Percentiles rank a stretch among this genome's conserved stretches.
phyloP scores from a whole-genome alignment of 495 filamentous ascomycete species.

The Penicillium longicatenatum region DNA sequence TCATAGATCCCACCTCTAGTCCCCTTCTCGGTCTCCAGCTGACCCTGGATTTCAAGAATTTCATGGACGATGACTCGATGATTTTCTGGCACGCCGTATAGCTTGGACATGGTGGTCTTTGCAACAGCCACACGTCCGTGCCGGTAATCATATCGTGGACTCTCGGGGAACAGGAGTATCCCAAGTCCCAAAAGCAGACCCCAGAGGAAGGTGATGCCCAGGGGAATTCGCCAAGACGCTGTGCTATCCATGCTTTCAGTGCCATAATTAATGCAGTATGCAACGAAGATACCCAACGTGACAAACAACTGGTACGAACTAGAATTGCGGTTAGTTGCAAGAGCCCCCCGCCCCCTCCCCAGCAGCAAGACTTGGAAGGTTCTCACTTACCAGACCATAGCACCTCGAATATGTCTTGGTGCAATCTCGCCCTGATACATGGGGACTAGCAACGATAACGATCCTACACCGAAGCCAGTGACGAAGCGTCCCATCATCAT shows the following conservation, averaged over 20 bases:
- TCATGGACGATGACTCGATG: conserved; percentile 65
- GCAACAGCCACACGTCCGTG: conserved; percentile 61
- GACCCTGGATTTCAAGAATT: conserved; percentile 63
- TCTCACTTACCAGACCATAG: conserved; percentile 56
- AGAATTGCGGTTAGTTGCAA: not conserved
- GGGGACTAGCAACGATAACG: conserved; percentile 66
- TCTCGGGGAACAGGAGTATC: conserved; percentile 69
- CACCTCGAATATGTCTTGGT: conserved; percentile 62
- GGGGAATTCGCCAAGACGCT: conserved; percentile 73
- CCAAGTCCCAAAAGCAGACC: conserved; percentile 68
- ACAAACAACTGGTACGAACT: conserved; percentile 79
- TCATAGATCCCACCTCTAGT: conserved; percentile 42
- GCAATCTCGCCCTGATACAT: conserved; percentile 68
- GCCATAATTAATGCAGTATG: conserved; percentile 78
- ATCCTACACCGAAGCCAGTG: conserved; percentile 66
- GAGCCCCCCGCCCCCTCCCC: no score
- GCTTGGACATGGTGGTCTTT: conserved; percentile 61
- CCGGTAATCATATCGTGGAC: conserved; percentile 67
- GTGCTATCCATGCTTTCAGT: conserved; percentile 50
- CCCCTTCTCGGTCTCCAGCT: conserved; percentile 48
- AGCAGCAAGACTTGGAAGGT: no score
- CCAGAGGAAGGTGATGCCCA: conserved; percentile 74
- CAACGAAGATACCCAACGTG: conserved; percentile 78
- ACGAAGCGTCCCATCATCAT: conserved; percentile 54
- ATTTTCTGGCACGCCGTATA: conserved; percentile 65